These are phyloP conservation scores for Trichoderma harzianum DNA, from an alignment of 2,329 filamentous ascomycete species.

Conservation along the genomic window DNA sequence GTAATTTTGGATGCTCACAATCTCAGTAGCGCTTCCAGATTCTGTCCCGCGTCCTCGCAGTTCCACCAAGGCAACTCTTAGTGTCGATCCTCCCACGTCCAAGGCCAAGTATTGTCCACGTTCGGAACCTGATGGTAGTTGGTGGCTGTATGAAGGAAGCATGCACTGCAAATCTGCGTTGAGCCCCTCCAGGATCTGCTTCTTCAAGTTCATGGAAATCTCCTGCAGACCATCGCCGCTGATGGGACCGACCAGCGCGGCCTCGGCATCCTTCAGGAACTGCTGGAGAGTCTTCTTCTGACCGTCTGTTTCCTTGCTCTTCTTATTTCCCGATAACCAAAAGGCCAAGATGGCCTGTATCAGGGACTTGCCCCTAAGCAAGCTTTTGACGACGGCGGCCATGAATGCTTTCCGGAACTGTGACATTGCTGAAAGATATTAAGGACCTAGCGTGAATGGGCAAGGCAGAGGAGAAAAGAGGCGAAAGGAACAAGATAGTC, in stretches of 20 bases:
- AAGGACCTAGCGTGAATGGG: constrained; percentile 43
- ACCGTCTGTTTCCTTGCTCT: constrained; percentile 24
- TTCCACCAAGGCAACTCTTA: constrained; percentile 62
- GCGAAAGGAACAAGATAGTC: background rate
- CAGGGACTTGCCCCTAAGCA: constrained; percentile 57
- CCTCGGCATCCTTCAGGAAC: constrained; percentile 57
- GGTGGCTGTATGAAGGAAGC: constrained; percentile 64
- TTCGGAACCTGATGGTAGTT: constrained; percentile 59
- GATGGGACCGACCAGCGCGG: constrained; percentile 47
- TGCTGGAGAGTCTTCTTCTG: constrained; percentile 38
- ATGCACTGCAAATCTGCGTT: constrained; percentile 54
- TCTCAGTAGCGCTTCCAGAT: constrained; percentile 43
- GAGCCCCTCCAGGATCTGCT: constrained; percentile 53
- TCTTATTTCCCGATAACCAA: constrained; percentile 41
- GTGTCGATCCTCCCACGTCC: constrained; percentile 67
- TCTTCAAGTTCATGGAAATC: constrained; percentile 50
- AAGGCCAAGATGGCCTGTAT: constrained; percentile 55
- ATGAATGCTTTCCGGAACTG: constrained; percentile 53
- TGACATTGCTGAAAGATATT: constrained; percentile 55
- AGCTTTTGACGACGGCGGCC: constrained; percentile 53
- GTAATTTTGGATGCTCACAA: constrained; percentile 54
- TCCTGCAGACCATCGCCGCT: constrained; percentile 42
- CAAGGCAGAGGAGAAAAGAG: background rate
- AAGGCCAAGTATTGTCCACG: constrained; percentile 58
- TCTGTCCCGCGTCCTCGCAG: constrained; percentile 45